A percentile compares a stretch with the other conserved stretches of the same genome.
These are phyloP conservation scores for Cokeromyces recurvatus DNA, from an alignment of 371 early-diverging fungal species.

Conservation along the genomic window DNA sequence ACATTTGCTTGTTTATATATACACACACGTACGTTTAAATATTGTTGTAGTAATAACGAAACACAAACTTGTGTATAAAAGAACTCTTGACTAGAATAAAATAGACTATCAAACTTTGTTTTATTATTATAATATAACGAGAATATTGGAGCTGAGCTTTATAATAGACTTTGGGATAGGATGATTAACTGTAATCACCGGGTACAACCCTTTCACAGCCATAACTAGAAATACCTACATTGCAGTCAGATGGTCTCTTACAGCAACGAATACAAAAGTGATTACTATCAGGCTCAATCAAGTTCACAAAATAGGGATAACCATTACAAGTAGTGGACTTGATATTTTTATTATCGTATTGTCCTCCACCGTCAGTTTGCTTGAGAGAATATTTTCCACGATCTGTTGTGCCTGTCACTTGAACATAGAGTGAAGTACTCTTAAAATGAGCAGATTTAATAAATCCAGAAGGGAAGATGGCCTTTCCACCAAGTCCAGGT, in stretches of 20 bases:
- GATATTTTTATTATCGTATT: conserved; percentile 42
- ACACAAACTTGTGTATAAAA: no score
- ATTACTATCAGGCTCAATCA: conserved; percentile 40
- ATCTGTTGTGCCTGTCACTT: conserved; percentile 46
- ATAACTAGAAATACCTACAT: conserved; percentile 34
- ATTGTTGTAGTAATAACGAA: no score
- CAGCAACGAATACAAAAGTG: conserved; percentile 50
- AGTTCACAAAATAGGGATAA: conserved; percentile 37
- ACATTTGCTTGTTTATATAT: no score
- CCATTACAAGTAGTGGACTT: conserved; percentile 34
- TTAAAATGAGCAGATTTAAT: conserved; percentile 36
- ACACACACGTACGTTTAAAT: no score
- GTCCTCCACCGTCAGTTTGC: conserved; percentile 38
- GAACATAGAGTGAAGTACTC: conserved; percentile 33
- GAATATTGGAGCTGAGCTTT: no score
- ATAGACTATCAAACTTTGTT: no score
- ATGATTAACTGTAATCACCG: conserved; percentile 33
- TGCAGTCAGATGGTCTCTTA: conserved; percentile 37
- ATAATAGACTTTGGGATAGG: no score
- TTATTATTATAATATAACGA: no score
- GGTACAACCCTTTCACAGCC: conserved; percentile 46
- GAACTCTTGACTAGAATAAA: no score
- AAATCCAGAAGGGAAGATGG: conserved; percentile 26
- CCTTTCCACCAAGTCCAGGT: conserved; percentile 18
- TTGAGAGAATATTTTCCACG: conserved; percentile 26